phyloP scores from a whole-genome alignment of 352 stramenopile species.

The Phytopythium oedochilum region DNA sequence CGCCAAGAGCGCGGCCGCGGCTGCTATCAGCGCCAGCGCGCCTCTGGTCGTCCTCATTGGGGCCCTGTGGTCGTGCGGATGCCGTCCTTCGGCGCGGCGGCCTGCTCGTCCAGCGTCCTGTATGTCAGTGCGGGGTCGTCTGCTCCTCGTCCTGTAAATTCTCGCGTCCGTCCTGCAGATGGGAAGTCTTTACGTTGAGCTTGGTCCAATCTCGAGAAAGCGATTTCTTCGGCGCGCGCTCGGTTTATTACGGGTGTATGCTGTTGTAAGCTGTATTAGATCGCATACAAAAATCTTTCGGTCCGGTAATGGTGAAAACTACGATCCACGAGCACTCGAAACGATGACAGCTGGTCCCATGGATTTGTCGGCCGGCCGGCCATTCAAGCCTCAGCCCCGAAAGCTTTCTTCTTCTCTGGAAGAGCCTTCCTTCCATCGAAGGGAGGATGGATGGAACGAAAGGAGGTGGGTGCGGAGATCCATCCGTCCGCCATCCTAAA shows the following conservation, averaged over 20 bases:
- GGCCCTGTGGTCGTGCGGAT: not conserved
- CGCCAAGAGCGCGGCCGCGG: not conserved
- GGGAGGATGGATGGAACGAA: no score
- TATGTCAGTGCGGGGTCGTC: not conserved
- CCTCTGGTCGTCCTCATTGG: not conserved
- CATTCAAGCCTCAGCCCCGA: no score
- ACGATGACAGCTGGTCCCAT: not conserved
- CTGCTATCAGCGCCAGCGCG: not conserved
- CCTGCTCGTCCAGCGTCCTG: not conserved
- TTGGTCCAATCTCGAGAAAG: not conserved
- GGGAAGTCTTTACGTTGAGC: no score
- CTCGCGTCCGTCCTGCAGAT: no score
- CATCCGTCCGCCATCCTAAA: no score
- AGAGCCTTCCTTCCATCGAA: no score
- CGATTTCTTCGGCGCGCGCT: not conserved
- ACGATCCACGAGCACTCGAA: not conserved
- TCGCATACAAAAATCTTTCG: not conserved
- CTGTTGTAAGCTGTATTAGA: not conserved
- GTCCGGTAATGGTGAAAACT: no score
- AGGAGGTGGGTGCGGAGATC: no score
- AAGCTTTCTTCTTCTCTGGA: no score
- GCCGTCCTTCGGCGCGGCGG: not conserved
- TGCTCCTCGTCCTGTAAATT: no score
- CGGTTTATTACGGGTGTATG: no score
- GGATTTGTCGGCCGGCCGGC: no score